A percentile compares a stretch with the other conserved stretches of the same genome.
phyloP scores from a whole-genome alignment of 1,139 yeast genomes.

The Geotrichum phurueaensis region DNA sequence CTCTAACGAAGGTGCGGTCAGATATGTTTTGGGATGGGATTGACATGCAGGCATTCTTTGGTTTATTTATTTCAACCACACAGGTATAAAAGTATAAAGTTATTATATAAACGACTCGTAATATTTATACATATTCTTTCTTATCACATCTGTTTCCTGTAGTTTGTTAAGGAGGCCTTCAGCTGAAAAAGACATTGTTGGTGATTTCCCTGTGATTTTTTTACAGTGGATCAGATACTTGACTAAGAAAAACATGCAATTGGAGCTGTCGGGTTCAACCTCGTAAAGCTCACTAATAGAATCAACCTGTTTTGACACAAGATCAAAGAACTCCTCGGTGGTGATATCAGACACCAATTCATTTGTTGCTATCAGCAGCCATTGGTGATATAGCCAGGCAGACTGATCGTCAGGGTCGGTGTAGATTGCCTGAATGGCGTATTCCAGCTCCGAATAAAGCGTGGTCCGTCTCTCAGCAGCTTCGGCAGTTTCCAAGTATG shows the following conservation, averaged over 20 bases:
- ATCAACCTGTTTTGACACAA: slow-evolving; percentile 31
- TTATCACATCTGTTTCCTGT: slow-evolving; percentile 59
- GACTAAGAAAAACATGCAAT: slow-evolving; percentile 37
- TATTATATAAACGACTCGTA: slow-evolving; percentile 1
- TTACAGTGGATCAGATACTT: slow-evolving; percentile 19
- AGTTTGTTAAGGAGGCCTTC: slow-evolving; percentile 40
- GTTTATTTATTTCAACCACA: not conserved
- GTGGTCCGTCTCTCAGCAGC: slow-evolving; percentile 34
- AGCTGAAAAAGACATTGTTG: slow-evolving; percentile 19
- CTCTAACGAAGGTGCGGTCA: slow-evolving; percentile 19
- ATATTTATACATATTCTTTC: slow-evolving; percentile 40
- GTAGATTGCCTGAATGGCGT: slow-evolving; percentile 76
- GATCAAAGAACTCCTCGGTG: slow-evolving; percentile 19
- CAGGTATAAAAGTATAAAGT: not conserved
- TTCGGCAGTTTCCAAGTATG: slow-evolving; percentile 36
- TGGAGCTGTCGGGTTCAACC: slow-evolving; percentile 38
- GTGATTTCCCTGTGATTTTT: not conserved
- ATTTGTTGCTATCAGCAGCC: slow-evolving; percentile 62
- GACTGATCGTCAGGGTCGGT: slow-evolving; percentile 94
- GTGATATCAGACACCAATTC: slow-evolving; percentile 36
- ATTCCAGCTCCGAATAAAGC: slow-evolving; percentile 54
- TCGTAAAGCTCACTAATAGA: slow-evolving; percentile 35
- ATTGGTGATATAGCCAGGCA: slow-evolving; percentile 80
- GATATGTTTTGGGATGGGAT: slow-evolving; percentile 18
- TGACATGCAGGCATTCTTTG: not conserved